These are phyloP conservation scores for Peltaster fructicola DNA, from an alignment of 2,329 filamentous ascomycete genomes.

Conservation along the genomic window DNA sequence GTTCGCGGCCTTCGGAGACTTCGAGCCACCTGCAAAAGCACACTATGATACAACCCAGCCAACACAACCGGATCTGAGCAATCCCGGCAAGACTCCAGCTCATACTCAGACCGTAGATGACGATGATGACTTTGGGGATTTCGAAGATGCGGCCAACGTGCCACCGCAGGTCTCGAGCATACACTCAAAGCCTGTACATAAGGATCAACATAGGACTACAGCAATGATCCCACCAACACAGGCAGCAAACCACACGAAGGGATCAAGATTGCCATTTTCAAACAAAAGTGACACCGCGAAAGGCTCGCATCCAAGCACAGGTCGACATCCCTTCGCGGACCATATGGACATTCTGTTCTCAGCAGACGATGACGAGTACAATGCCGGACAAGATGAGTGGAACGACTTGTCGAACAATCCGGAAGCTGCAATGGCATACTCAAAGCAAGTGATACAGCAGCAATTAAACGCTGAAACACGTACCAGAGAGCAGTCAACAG, in stretches of 20 bases:
- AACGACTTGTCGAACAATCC: slow-evolving; percentile 17
- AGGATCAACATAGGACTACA: slow-evolving; percentile 10
- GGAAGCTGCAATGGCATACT: slow-evolving; percentile 19
- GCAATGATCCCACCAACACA: too few species aligned
- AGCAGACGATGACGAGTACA: slow-evolving; percentile 17
- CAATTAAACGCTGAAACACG: not conserved
- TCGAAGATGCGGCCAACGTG: slow-evolving; percentile 23
- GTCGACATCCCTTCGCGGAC: slow-evolving; percentile 16
- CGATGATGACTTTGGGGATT: slow-evolving; percentile 37
- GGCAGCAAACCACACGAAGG: too few species aligned
- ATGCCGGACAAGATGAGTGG: slow-evolving; percentile 18
- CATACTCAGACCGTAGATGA: slow-evolving; percentile 17
- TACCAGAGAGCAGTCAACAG: not conserved
- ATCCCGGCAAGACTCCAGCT: slow-evolving; percentile 12
- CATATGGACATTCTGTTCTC: slow-evolving; percentile 19
- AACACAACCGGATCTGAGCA: slow-evolving; percentile 4
- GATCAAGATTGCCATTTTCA: too few species aligned
- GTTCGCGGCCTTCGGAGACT: slow-evolving; percentile 30
- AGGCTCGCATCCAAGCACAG: slow-evolving; percentile 4
- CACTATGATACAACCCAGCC: slow-evolving; percentile 14
- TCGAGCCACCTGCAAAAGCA: slow-evolving; percentile 15
- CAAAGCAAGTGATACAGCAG: slow-evolving; percentile 14
- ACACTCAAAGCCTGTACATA: too few species aligned
- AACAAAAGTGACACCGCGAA: slow-evolving; percentile 1
- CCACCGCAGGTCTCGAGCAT: too few species aligned